Evolutionary conservation across 768 basidiomycete genomes (phyloP).

Genomic region (Psilocybe subaeruginosa): DNA sequence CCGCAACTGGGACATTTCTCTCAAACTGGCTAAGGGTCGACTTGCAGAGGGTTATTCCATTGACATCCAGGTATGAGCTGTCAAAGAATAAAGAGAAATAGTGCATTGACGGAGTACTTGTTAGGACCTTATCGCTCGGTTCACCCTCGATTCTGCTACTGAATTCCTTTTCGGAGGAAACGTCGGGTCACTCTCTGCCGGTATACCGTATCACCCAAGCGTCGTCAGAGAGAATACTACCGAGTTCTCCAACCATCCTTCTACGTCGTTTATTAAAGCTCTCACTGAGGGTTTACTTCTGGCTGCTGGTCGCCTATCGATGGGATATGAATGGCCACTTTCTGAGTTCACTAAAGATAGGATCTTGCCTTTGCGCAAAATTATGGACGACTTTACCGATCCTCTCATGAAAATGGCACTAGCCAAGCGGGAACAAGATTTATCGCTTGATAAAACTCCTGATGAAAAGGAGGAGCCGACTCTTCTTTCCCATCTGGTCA

Average conservation of each 20-base stretch:
- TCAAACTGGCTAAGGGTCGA: conserved; percentile 46
- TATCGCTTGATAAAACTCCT: conserved; percentile 20
- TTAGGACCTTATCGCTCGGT: conserved; percentile 51
- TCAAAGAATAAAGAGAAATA: conserved; percentile 10
- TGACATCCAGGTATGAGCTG: conserved; percentile 55
- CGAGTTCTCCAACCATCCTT: conserved; percentile 33
- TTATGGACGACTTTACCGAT: conserved; percentile 52
- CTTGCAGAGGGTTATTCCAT: conserved; percentile 50
- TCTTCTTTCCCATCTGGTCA: conserved; percentile 42
- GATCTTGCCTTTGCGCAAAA: conserved; percentile 41
- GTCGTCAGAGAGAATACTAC: conserved; percentile 28
- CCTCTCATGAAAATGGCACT: conserved; percentile 52
- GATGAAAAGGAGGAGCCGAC: conserved; percentile 20
- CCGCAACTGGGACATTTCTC: conserved; percentile 50
- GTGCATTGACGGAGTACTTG: conserved; percentile 51
- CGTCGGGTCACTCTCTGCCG: conserved; percentile 51
- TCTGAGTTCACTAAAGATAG: conserved; percentile 55
- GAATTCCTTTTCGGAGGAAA: conserved; percentile 24
- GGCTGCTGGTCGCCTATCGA: conserved; percentile 37
- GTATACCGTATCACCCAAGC: conserved; percentile 51
- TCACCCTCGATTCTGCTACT: conserved; percentile 68
- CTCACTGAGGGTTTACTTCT: conserved; percentile 49
- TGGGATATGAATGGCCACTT: conserved; percentile 36
- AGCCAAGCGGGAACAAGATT: conserved; percentile 36
- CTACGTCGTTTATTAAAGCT: conserved; percentile 48